Base-by-base conservation (phyloP, 257 asterid genomes). In the Parsonsia alboflavescens region DNA sequence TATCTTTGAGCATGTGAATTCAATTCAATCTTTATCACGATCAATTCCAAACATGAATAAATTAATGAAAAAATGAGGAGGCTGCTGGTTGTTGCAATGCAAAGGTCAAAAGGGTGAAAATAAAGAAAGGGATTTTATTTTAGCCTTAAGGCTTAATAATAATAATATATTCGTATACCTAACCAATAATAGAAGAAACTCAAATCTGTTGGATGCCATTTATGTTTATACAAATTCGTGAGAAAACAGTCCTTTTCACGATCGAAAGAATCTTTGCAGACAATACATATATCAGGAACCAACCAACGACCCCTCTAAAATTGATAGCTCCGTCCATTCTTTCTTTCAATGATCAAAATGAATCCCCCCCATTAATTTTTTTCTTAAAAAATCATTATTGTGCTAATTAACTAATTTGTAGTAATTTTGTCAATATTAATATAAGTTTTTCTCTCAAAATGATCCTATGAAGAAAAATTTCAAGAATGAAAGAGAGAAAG, bases 221-320 rank as follows among this genome's bases (percentile, higher is more conserved):
- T n/a, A 79, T 80, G 75, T 46, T 78, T 82, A 82, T 81, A 91
- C 81, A 80, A 84, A 78, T 76, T 72, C 65, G 76, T 73, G 82
- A 84, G 87, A 87, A 85, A 82, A 69, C 12, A 71, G 83, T 82
- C 88, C 45, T 73, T 83, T 84, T 86, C 86, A 79, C 72, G 73
- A 77, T 76, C 74, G 53, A 81, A 79, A 80, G 91, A 85, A 85
- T 89, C 93, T 86, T 33, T 83, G 39, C 73, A 73, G 79, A 80
- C 78, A 79, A 83, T 73, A 84, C n/a, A n/a, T 73, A 42, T 59
- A 72, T 68, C 81, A 64, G 59, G 79, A 53, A 53, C 21, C 9
- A 53, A 53, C 21, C 9, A 81, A 72, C 26, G 84, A 68, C 76
- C 85, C 87, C 81, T 26, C 7, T 33, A 17, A n/a, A 33, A 28